Evolutionary conservation across 176 grass and related monocot species (phyloP).

Genomic region (Typha latifolia): DNA sequence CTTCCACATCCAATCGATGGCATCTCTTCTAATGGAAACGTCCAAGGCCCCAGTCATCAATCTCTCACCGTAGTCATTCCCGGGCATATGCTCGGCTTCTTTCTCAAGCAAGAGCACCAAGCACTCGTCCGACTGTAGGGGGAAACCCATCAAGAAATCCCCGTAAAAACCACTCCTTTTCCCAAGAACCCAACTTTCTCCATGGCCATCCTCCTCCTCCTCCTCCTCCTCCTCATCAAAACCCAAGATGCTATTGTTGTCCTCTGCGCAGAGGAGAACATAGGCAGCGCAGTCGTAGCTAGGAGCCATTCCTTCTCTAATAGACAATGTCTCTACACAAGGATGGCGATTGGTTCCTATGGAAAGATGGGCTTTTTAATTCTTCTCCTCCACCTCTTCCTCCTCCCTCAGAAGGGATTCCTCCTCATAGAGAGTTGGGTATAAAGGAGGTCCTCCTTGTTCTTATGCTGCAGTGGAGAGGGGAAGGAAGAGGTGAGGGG

Average conservation of each 20-base stretch:
- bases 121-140: conserved; percentile 59
- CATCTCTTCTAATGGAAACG: conserved; percentile 49
- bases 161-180: conserved; percentile 27
- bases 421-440: conserved; percentile 18
- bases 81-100: conserved; percentile 54
- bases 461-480: not conserved
- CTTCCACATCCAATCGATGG: conserved; percentile 96
- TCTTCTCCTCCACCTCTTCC: conserved; percentile 1
- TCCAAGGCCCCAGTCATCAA: conserved; percentile 40
- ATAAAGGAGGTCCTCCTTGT: not conserved
- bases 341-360: conserved; percentile 4
- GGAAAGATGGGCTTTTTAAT: not conserved
- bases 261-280: conserved; percentile 79
- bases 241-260: conserved; percentile 59
- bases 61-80: conserved; percentile 53
- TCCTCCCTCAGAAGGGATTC: conserved; percentile 14
- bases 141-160: conserved; percentile 41
- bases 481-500: conserved; percentile 10
- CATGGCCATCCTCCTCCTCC: conserved; percentile 17
- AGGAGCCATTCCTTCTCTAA: conserved; percentile 39
- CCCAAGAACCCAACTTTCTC: conserved; percentile 3
- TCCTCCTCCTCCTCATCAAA: conserved; percentile 36
- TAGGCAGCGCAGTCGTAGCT: conserved; percentile 57
- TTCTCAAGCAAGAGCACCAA: conserved; percentile 39
- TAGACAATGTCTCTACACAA: not conserved